phyloP scores from a whole-genome alignment of 495 filamentous ascomycete genomes.

The Hypoxylon perforatum region DNA sequence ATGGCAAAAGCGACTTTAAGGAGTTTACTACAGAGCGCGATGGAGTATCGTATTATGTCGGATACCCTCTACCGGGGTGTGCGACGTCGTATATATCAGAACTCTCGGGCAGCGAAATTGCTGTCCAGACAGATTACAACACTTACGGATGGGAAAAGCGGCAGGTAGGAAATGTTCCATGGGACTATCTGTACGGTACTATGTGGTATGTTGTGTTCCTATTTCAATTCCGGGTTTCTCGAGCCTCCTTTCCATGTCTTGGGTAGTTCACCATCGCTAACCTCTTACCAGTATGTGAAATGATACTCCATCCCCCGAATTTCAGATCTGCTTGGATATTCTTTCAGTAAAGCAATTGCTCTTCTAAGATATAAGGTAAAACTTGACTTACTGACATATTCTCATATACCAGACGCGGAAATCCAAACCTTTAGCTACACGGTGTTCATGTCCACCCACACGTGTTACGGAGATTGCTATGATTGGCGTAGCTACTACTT shows the following conservation, averaged over 20 bases:
- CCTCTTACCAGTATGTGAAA: no score
- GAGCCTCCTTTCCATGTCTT: no score
- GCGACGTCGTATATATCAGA: slow-evolving; percentile 14
- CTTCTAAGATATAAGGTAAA: no score
- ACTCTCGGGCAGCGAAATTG: slow-evolving; percentile 12
- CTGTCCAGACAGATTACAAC: slow-evolving; percentile 16
- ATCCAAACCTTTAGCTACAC: slow-evolving; percentile 3
- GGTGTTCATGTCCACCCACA: slow-evolving; percentile 22
- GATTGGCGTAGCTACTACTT: slow-evolving; percentile 16
- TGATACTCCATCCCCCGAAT: no score
- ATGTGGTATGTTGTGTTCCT: no score
- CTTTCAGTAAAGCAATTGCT: no score
- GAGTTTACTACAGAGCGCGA: slow-evolving; percentile 16
- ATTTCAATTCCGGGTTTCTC: no score
- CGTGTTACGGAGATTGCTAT: slow-evolving; percentile 14
- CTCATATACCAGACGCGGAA: no score
- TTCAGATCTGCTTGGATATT: no score
- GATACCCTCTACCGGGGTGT: slow-evolving; percentile 20
- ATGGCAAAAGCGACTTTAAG: neutral
- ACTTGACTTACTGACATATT: no score
- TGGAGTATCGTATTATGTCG: slow-evolving; percentile 5
- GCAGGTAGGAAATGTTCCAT: slow-evolving; percentile 17
- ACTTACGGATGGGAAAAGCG: slow-evolving; percentile 21
- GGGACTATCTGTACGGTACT: slow-evolving; percentile 17
- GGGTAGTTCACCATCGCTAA: no score